Base-by-base conservation (phyloP, 371 early-diverging fungal species). In the Mucor mucedo region DNA sequence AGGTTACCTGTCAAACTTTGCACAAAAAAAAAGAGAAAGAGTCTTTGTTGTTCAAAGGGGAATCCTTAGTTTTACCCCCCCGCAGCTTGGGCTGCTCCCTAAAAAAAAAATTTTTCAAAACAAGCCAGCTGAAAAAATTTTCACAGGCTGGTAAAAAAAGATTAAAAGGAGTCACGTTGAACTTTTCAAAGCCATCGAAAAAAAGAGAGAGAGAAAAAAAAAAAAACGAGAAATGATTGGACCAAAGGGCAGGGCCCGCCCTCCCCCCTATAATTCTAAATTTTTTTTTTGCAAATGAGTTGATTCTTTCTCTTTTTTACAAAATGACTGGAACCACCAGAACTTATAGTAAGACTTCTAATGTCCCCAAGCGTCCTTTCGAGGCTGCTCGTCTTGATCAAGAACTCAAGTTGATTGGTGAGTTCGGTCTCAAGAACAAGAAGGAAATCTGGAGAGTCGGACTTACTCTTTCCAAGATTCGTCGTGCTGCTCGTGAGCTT, bases 381-480 rank as follows among this genome's bases (percentile, higher is more conserved):
- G 99, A 97, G 82, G 90, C 94, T 70, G 99, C 95, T 71, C 95
- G 99, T 84, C 92, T 99, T 73, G 96, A 99, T 81, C 94, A 94
- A 80, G 99, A 99, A 88, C 88, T 99, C 79, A 96, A 98, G 91
- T 90, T 99, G 69, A 89, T 94, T 75, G 99, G 99, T 69, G 95
- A 95, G 77, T 99, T 94, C 88, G 99, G 99, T 84, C 94, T 99
- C 76, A 92, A 95, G 80, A 98, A 98, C 96, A 99, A 99, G 95
- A 94, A 93, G 76, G 99, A 99, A 88, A 96, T 99, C 85, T 98
- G 98, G 95, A 93, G 98, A 76, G 93, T 98, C 64, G 94, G 96
- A 63, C 93, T 91, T 80, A 95, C 96, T 65, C 91, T 98, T 72
- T 96, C 98, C 87, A 95, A 98, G 89, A 97, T 99, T 78, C 99